Evolutionary conservation across 371 early-diverging fungal species (phyloP).

Genomic region (Saksenaea vasiformis): DNA sequence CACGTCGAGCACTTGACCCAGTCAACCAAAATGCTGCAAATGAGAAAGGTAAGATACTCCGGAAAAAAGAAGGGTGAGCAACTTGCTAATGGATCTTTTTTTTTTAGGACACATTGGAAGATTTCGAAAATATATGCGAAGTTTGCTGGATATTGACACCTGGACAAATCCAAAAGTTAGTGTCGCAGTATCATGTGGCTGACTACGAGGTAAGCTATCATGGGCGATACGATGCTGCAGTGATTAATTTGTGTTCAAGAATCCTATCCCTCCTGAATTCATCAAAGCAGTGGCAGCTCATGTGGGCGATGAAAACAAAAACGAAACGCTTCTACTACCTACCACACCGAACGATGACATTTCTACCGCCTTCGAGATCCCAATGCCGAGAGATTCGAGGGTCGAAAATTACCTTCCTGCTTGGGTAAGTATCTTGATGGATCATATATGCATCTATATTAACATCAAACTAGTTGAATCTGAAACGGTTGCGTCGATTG

Average conservation of each 20-base stretch:
- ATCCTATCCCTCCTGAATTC: constrained; percentile 82
- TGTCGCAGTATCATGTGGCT: constrained; percentile 71
- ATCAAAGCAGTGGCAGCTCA: constrained; percentile 83
- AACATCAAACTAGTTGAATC: constrained; percentile 19
- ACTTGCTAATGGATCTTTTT: no score
- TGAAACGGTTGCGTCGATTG: constrained; percentile 43
- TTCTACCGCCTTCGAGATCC: constrained; percentile 62
- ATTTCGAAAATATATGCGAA: constrained; percentile 92
- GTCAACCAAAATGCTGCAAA: constrained; percentile 88
- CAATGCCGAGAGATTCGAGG: constrained; percentile 55
- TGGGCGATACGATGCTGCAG: not conserved
- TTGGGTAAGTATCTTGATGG: constrained; percentile 37
- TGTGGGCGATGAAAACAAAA: constrained; percentile 76
- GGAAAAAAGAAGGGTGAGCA: not conserved
- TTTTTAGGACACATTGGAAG: constrained; percentile 71
- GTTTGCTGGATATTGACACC: constrained; percentile 90
- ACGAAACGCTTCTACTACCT: constrained; percentile 70
- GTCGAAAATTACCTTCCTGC: constrained; percentile 60
- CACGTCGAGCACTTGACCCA: constrained; percentile 90
- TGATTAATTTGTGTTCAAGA: constrained; percentile 17
- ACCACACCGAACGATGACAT: constrained; percentile 76
- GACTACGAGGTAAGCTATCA: constrained; percentile 64
- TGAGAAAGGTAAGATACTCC: constrained; percentile 65
- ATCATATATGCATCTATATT: not conserved
- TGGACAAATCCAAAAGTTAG: constrained; percentile 90